Evolutionary conservation across 2,329 filamentous ascomycete genomes (phyloP).

Genomic region (Dactylellina drechsleri): DNA sequence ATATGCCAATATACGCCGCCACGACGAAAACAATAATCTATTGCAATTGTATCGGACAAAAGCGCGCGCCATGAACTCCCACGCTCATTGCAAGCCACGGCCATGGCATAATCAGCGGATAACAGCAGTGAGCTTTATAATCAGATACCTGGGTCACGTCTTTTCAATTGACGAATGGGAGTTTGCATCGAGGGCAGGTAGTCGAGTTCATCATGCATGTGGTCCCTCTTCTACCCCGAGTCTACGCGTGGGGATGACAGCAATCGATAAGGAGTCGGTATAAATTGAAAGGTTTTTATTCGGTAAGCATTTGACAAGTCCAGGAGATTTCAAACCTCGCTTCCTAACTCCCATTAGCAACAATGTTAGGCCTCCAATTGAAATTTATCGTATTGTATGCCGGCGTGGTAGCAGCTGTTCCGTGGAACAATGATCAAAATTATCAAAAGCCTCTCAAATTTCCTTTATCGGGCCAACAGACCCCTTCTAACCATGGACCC

Average conservation of each 20-base stretch:
- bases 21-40: too few species aligned
- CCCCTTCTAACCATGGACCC: conserved; percentile 50
- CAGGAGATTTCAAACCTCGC: background rate
- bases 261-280: conserved; percentile 22
- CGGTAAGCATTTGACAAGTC: background rate
- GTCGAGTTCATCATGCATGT: too few species aligned
- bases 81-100: too few species aligned
- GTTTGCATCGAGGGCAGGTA: too few species aligned
- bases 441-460: conserved; percentile 30
- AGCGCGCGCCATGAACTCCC: too few species aligned
- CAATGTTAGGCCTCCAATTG: conserved; percentile 18
- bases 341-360: background rate
- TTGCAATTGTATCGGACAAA: too few species aligned
- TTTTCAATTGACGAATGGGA: conserved; percentile 40
- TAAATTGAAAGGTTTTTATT: conserved; percentile 17
- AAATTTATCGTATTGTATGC: conserved; percentile 33
- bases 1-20: background rate
- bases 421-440: conserved; percentile 21
- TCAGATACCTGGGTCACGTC: too few species aligned
- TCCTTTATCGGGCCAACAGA: background rate
- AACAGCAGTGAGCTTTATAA: too few species aligned
- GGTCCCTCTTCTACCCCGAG: too few species aligned
- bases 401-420: conserved; percentile 39
- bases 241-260: background rate
- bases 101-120: too few species aligned